phyloP scores from a whole-genome alignment of 2,329 filamentous ascomycete species.

The Aspergillus carbonarius region DNA sequence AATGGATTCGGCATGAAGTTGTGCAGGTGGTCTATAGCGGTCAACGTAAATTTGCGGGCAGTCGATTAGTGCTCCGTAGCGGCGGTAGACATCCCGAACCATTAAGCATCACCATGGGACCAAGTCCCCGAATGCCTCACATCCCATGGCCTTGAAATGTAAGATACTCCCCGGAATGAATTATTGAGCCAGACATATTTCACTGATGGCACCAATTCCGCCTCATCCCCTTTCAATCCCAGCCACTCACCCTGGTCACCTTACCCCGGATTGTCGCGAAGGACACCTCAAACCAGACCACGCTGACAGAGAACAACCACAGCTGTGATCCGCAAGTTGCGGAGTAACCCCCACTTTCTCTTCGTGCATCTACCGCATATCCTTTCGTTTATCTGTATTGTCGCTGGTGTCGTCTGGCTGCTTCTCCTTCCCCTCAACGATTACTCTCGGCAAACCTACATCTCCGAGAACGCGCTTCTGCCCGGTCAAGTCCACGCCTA shows the following conservation, averaged over 20 bases:
- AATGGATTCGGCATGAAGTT: constrained; percentile 20
- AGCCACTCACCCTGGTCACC: neutral
- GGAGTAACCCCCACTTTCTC: constrained; percentile 76
- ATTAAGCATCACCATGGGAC: constrained; percentile 21
- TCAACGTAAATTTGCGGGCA: constrained; percentile 31
- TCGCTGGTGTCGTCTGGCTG: constrained; percentile 85
- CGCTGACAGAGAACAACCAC: constrained; percentile 26
- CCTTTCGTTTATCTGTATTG: constrained; percentile 78
- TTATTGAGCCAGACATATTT: neutral
- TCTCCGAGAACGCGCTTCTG: constrained; percentile 93
- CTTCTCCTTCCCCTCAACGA: constrained; percentile 84
- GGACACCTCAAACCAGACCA: constrained; percentile 12
- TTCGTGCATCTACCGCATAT: constrained; percentile 75
- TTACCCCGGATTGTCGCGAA: constrained; percentile 18
- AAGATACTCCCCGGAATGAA: constrained; percentile 17
- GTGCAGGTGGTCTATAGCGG: constrained; percentile 33
- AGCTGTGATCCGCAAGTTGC: constrained; percentile 54
- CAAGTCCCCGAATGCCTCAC: constrained; percentile 26
- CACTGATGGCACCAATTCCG: neutral
- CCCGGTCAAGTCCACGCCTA: constrained; percentile 98
- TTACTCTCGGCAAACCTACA: constrained; percentile 90
- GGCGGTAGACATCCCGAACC: neutral
- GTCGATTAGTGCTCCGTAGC: neutral
- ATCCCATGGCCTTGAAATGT: constrained; percentile 44
- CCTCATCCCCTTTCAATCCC: neutral